A percentile compares a stretch with the other conserved stretches of the same genome.
Evolutionary conservation across 192 early-diverging fungal genomes (phyloP).

Genomic region (Linnemannia hyalina): DNA sequence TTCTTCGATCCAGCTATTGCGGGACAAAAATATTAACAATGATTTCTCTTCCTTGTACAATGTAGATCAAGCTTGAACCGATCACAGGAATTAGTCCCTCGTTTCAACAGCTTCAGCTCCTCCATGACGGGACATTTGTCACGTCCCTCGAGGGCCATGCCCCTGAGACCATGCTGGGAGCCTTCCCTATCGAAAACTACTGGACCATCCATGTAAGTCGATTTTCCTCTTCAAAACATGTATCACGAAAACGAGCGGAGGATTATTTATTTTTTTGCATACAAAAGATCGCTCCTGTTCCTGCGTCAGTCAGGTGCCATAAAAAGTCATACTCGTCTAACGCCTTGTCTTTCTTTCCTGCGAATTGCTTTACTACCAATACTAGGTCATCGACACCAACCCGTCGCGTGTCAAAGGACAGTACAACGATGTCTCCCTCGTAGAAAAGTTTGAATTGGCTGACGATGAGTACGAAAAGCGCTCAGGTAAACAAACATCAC

Average conservation of each 20-base stretch:
- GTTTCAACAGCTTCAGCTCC: constrained; percentile 76
- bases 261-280: neutral
- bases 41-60: neutral
- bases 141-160: constrained; percentile 67
- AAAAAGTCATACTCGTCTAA: too few species aligned
- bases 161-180: constrained; percentile 81
- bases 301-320: neutral
- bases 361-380: neutral
- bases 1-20: neutral
- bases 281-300: neutral
- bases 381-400: constrained; percentile 78
- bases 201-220: constrained; percentile 74
- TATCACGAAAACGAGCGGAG: neutral
- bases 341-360: too few species aligned
- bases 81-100: constrained; percentile 88
- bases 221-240: neutral
- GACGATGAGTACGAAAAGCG: constrained; percentile 91
- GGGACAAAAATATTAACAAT: neutral
- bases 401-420: constrained; percentile 75
- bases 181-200: constrained; percentile 87
- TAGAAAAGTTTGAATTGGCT: constrained; percentile 93
- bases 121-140: constrained; percentile 64
- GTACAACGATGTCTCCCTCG: constrained; percentile 89
- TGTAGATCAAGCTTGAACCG: constrained; percentile 84
- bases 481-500: constrained; percentile 60